Evolutionary conservation across 768 basidiomycete species (phyloP).

Genomic region (Trametes elegans): DNA sequence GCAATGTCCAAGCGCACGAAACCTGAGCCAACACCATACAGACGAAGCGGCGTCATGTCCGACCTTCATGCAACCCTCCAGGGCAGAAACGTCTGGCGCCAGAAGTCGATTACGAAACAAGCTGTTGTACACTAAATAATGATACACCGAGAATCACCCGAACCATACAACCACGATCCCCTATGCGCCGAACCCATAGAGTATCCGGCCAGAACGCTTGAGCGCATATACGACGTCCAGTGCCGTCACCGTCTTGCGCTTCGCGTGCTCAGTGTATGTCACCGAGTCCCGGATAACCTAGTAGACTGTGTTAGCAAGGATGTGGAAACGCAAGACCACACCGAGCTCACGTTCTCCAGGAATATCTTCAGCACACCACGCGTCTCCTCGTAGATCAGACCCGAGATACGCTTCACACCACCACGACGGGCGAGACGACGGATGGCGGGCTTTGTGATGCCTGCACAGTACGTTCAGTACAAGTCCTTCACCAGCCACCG

Average conservation of each 20-base stretch:
- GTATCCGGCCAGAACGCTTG: slow-evolving; percentile 48
- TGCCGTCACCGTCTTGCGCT: slow-evolving; percentile 46
- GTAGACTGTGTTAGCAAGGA: background rate
- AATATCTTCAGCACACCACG: slow-evolving; percentile 61
- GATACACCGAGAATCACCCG: background rate
- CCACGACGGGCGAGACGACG: slow-evolving; percentile 65
- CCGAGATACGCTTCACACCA: slow-evolving; percentile 63
- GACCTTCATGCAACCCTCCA: too few relatives aligned
- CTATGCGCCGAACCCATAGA: slow-evolving; percentile 55
- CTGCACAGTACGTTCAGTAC: slow-evolving; percentile 23
- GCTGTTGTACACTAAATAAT: slow-evolving; percentile 26
- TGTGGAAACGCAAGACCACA: background rate
- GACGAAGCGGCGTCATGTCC: too few relatives aligned
- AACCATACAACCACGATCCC: background rate
- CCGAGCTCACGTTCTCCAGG: slow-evolving; percentile 39
- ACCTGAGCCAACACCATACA: too few relatives aligned
- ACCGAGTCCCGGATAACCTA: slow-evolving; percentile 62
- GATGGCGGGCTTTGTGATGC: slow-evolving; percentile 63
- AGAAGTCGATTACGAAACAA: too few relatives aligned
- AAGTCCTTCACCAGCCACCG: too few relatives aligned
- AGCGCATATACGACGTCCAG: slow-evolving; percentile 50
- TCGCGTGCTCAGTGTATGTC: slow-evolving; percentile 71
- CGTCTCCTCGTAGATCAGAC: slow-evolving; percentile 65
- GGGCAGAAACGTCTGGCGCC: too few relatives aligned
- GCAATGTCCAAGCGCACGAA: too few relatives aligned